Conservation (phyloP, 176 grass and related monocot species). For the Bonia amplexicaulis region DNA sequence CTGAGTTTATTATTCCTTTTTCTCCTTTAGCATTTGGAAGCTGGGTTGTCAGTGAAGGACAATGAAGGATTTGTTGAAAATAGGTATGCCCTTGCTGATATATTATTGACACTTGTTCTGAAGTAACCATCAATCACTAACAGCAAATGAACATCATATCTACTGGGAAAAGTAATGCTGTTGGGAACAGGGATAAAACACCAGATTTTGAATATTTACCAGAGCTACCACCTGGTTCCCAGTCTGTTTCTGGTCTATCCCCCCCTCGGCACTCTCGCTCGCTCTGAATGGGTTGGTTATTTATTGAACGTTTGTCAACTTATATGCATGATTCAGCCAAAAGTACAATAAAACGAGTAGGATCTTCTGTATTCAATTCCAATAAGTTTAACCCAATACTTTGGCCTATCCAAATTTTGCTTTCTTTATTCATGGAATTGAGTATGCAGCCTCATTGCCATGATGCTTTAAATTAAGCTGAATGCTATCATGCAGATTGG, state of each 20-base stretch:
- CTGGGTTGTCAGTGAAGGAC: slow-evolving; percentile 66
- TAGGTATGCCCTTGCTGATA: slow-evolving; percentile 41
- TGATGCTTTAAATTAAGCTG: background rate
- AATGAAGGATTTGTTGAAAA: slow-evolving; percentile 79
- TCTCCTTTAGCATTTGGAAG: slow-evolving; percentile 76
- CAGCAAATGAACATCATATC: background rate
- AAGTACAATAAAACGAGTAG: background rate
- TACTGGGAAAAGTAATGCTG: background rate
- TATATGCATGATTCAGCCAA: background rate
- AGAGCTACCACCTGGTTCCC: background rate
- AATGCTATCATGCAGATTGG: slow-evolving; percentile 60
- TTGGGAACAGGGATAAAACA: background rate
- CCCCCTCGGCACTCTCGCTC: too few relatives aligned
- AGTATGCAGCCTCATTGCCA: background rate
- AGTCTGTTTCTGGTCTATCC: background rate
- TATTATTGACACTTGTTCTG: background rate
- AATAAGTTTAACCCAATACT: background rate
- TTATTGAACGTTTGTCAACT: background rate
- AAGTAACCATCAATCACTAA: background rate
- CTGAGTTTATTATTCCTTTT: background rate
- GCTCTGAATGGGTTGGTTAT: background rate
- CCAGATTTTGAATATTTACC: background rate
- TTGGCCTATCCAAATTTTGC: background rate
- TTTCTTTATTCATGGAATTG: slow-evolving; percentile 20
- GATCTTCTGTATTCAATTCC: background rate